Percentiles rank a stretch among this genome's conserved stretches.
These are phyloP conservation scores for Arthrinium phaeospermum DNA, from an alignment of 2,329 filamentous ascomycete genomes.

Conservation along the genomic window DNA sequence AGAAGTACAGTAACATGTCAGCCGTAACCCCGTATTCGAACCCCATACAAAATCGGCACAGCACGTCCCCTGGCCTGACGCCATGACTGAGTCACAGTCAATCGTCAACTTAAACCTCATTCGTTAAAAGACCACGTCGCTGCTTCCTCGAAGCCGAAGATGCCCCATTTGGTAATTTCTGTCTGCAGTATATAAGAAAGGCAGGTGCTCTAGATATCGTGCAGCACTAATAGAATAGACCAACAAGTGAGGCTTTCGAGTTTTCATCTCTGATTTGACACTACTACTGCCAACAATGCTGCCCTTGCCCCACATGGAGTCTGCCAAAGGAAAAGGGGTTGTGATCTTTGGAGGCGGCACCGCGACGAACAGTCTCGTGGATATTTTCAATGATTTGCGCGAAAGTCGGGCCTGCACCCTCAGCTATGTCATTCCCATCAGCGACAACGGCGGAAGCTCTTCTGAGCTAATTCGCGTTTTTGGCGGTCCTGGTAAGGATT, in stretches of 20 bases:
- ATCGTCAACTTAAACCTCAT: background rate
- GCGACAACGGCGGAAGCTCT: slow-evolving; percentile 93
- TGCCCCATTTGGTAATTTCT: background rate
- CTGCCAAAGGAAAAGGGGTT: slow-evolving; percentile 57
- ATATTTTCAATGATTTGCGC: slow-evolving; percentile 77
- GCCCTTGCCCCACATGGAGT: background rate
- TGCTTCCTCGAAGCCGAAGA: background rate
- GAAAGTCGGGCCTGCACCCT: slow-evolving; percentile 70
- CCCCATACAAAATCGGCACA: slow-evolving; percentile 9
- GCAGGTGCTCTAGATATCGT: background rate
- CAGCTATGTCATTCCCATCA: slow-evolving; percentile 92
- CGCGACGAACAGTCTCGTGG: slow-evolving; percentile 92
- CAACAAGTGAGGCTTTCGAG: background rate
- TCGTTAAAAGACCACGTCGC: slow-evolving; percentile 19
- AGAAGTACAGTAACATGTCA: background rate
- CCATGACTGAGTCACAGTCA: slow-evolving; percentile 8
- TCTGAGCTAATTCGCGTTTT: slow-evolving; percentile 94
- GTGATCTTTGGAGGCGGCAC: slow-evolving; percentile 92
- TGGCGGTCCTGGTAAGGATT: slow-evolving; percentile 77
- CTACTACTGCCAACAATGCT: background rate
- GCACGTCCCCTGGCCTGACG: background rate
- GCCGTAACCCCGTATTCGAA: background rate
- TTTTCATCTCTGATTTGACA: background rate
- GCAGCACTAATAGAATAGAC: background rate
- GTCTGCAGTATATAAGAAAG: background rate